Evolutionary conservation across 2,329 filamentous ascomycete species (phyloP), one percentile per base, ranked within the genome.

Genomic region (Fusarium cyanostomum): DNA sequence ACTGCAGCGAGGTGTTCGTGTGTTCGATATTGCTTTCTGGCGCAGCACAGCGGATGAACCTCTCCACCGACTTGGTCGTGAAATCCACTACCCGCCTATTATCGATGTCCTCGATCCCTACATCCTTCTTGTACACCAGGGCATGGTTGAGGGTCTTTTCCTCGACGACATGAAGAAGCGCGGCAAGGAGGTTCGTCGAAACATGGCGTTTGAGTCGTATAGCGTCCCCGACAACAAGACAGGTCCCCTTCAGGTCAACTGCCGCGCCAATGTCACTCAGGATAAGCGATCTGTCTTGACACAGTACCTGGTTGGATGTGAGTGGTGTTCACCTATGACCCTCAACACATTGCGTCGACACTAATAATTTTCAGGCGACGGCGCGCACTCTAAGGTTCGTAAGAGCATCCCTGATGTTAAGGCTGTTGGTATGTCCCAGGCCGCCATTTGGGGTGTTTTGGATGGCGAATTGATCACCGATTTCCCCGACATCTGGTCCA

Each of bases 21-120:
- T 92, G 39, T 91, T 89, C 74, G 90, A 92, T 70, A 92, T 92
- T 59, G 83, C 86, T 38, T 92, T 92, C 73, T 92, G 90, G 89
- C 82, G 86, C 72, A 79, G 81, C 53, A 84, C 81, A 2, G 72
- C 76, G 28, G 77, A 80, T 13, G 77, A 82, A 60, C 75, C 83
- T 4, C 78, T 91, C 51, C 82, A 82, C 56, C 84, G 89, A 53
- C 83, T 88, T 16, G 84, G 84, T 9, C 84, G 89, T 51, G 86
- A 91, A 72, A 77, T 87, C 13, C 89, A 92, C 73, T 92, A 92
- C 71, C 90, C 88, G 7, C 82, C 83, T 3, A 78, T 82, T 34
- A 84, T 86, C 45, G 84, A 86, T 68, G 81, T 86, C 10, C 70
- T 86, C 48, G 82, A 85, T 59, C 82, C 83, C 12, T 86, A 84